Percentiles rank a stretch among this genome's conserved stretches.
Evolutionary conservation across 1,284 basidiomycete species (phyloP).

Genomic region (Meripilus lineatus): DNA sequence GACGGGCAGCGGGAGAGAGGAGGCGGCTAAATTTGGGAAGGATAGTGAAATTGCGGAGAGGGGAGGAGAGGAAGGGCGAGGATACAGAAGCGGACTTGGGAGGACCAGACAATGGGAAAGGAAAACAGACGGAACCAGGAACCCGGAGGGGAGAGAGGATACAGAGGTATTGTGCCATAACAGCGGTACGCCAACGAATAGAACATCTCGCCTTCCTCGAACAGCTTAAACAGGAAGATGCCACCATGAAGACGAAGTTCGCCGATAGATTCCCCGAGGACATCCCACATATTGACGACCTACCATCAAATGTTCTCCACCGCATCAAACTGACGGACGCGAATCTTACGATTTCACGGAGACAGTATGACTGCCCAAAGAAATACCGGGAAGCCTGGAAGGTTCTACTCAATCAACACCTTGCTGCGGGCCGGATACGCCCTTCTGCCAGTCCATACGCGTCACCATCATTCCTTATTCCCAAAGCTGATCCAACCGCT

Average conservation of each 20-base stretch:
- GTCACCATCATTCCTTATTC: slow-evolving; percentile 33
- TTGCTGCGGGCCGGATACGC: slow-evolving; percentile 16
- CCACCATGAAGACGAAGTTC: background rate
- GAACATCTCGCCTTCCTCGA: background rate
- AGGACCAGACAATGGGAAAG: too few relatives aligned
- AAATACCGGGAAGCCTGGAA: slow-evolving; percentile 18
- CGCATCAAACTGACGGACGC: slow-evolving; percentile 17
- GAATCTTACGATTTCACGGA: slow-evolving; percentile 11
- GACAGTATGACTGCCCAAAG: slow-evolving; percentile 16
- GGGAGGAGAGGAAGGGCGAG: too few relatives aligned
- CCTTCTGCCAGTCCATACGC: slow-evolving; percentile 21
- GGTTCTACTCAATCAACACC: slow-evolving; percentile 12
- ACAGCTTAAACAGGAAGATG: background rate
- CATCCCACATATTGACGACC: slow-evolving; percentile 14
- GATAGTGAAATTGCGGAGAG: too few relatives aligned
- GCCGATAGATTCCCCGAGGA: slow-evolving; percentile 11
- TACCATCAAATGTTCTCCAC: slow-evolving; percentile 16
- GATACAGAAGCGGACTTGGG: too few relatives aligned
- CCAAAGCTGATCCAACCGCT: slow-evolving; percentile 30
- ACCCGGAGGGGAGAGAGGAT: too few relatives aligned
- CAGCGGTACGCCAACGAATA: background rate
- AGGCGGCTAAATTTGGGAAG: too few relatives aligned
- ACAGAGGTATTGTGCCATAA: background rate
- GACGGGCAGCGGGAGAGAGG: too few relatives aligned
- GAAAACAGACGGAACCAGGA: too few relatives aligned